A percentile compares a stretch with the other conserved stretches of the same genome.
Evolutionary conservation across 164 flowering plant genomes (phyloP).

Genomic region (Cinnamomum chago): DNA sequence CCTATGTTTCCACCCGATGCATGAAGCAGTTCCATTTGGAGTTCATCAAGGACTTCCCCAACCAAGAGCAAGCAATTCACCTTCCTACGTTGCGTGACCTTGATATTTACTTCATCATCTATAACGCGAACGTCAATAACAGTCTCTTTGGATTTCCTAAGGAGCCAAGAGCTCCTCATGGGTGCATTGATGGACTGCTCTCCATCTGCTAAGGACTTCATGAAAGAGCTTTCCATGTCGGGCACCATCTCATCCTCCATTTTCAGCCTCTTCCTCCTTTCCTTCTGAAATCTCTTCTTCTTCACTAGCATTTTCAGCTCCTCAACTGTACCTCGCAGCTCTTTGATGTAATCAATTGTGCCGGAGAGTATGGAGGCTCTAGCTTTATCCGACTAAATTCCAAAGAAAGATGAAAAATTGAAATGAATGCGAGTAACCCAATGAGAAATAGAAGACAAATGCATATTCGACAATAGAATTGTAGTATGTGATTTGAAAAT

Average conservation of each 20-base stretch:
- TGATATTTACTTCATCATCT: constrained; percentile 89
- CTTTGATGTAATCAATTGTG: constrained; percentile 84
- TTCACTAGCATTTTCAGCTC: constrained; percentile 75
- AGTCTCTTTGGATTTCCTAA: constrained; percentile 81
- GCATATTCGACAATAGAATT: no score
- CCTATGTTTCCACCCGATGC: constrained; percentile 91
- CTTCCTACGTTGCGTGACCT: constrained; percentile 77
- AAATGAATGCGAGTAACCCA: not conserved
- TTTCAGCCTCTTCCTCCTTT: constrained; percentile 56
- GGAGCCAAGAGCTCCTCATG: constrained; percentile 81
- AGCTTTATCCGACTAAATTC: constrained; percentile 69
- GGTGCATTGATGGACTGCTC: constrained; percentile 47
- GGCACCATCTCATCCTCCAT: constrained; percentile 32
- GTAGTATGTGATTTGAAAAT: no score
- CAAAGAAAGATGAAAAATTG: no score
- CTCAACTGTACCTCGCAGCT: constrained; percentile 63
- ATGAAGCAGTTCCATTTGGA: constrained; percentile 84
- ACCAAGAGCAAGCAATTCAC: constrained; percentile 69
- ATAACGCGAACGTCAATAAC: constrained; percentile 88
- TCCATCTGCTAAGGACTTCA: constrained; percentile 25
- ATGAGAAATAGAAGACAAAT: not conserved
- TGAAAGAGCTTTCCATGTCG: constrained; percentile 32
- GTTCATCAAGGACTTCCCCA: constrained; percentile 80
- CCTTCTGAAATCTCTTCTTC: constrained; percentile 49
- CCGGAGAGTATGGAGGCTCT: constrained; percentile 85